Percentiles rank a stretch among this genome's conserved stretches.
These are phyloP conservation scores for Phytophthora citrophthora DNA, from an alignment of 352 stramenopile species.

Conservation along the genomic window DNA sequence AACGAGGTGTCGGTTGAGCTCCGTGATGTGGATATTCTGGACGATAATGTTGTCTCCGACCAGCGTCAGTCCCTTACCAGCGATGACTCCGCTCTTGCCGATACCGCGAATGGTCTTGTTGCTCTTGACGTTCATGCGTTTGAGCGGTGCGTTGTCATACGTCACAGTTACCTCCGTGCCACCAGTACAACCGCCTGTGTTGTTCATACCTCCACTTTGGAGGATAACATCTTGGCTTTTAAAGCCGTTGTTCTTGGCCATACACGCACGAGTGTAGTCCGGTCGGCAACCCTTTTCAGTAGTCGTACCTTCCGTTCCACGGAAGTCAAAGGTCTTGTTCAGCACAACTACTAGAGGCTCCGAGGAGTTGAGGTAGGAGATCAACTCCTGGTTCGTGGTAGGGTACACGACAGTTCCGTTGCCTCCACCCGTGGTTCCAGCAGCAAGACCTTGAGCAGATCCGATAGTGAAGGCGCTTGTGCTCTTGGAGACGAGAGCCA, in stretches of 20 bases:
- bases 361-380: conserved; percentile 26
- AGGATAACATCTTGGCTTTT: conserved; percentile 53
- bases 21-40: conserved; percentile 37
- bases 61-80: conserved; percentile 1
- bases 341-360: conserved; percentile 40
- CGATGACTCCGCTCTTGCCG: conserved; percentile 1
- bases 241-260: conserved; percentile 45
- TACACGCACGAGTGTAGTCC: conserved; percentile 37
- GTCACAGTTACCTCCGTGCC: conserved; percentile 31
- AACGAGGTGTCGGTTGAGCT: conserved; percentile 54
- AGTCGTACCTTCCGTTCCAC: conserved; percentile 40
- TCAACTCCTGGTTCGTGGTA: conserved; percentile 38
- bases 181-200: conserved; percentile 47
- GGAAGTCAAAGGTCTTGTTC: conserved; percentile 46
- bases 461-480: conserved; percentile 24
- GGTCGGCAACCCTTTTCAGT: conserved; percentile 40
- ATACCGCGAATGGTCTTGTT: conserved; percentile 4
- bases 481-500: conserved; percentile 12
- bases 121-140: conserved; percentile 24
- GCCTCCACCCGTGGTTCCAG: conserved; percentile 37
- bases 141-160: conserved; percentile 24
- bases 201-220: conserved; percentile 43
- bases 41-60: conserved; percentile 6
- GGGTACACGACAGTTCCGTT: conserved; percentile 34
- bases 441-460: conserved; percentile 29